Base-by-base conservation (phyloP, 2,329 filamentous ascomycete genomes). In the Thielaviopsis punctulata region DNA sequence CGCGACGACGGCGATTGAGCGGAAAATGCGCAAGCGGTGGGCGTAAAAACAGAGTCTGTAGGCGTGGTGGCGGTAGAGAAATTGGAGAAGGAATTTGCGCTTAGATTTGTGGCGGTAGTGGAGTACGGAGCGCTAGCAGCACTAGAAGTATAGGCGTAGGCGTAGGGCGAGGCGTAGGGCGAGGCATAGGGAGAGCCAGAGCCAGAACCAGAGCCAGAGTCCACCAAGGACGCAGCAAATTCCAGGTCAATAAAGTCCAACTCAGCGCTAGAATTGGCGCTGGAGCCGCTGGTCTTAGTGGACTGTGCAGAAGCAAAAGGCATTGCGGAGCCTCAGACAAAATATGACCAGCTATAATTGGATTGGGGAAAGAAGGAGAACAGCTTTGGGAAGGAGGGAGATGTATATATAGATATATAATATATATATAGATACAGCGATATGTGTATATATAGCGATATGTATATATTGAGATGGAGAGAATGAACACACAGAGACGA, bases 291-390 rank as follows among this genome's bases (percentile, higher is more conserved):
- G n/a, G 18, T 18, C 18, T 41, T 41, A 41, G 36, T 41, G n/a
- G 36, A 15, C 36, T 41, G 18, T 41, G 36, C 12, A 39, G 51
- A 39, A 27, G 43, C 24, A 45, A 47, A 49, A 23, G 27, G 23
- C 47, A 54, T 54, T 41, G 52, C 48, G 52, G 52, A 54, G 48
- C 52, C 48, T 50, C 48, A 53, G 51, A n/a, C 45, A 45, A 15
- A 21, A 52, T 33, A 19, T 36, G n/a, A 41, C 7, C 18, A 41
- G n/a, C 36, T 41, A n/a, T 3, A 41, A 10, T 10, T 27, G 10
- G 25, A 10, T 6, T 5, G 9, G 36, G 36, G n/a, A 19, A 19
- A 15, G 33, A 5, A 2, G 2, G 19, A 41, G 36, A 2, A 19
- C 4, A 12, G 9, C 10, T 6, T 33, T 4, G 10, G 13, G 30